A percentile compares a stretch with the other conserved stretches of the same genome.
Conservation (phyloP, 495 filamentous ascomycete genomes). For the Lasiosphaeria ovina region DNA sequence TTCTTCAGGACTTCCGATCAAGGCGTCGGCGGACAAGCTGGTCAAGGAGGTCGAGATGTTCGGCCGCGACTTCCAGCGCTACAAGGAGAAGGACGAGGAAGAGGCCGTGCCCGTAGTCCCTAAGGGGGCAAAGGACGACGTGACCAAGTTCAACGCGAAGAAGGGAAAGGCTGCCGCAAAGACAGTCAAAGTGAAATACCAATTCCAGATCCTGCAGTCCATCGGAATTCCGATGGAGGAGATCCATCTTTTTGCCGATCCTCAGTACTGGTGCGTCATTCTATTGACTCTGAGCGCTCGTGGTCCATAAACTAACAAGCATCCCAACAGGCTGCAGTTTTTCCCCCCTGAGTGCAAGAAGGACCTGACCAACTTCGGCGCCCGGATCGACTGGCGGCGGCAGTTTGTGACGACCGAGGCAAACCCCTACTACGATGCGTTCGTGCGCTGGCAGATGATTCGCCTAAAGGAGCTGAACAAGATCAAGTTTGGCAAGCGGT, state of each 20-base stretch:
- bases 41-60: constrained; percentile 85
- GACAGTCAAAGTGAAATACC: constrained; percentile 74
- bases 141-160: constrained; percentile 88
- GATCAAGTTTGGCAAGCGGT: constrained; percentile 75
- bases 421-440: constrained; percentile 85
- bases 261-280: constrained; percentile 54
- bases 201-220: constrained; percentile 59
- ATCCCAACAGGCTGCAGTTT: constrained; percentile 52
- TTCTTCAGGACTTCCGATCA: constrained; percentile 77
- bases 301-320: too few relatives aligned
- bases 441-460: constrained; percentile 88
- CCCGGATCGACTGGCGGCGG: constrained; percentile 76
- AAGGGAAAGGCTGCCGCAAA: constrained; percentile 95
- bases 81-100: constrained; percentile 54
- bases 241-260: constrained; percentile 79
- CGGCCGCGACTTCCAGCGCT: constrained; percentile 79
- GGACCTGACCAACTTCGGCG: constrained; percentile 70
- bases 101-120: constrained; percentile 20
- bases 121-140: constrained; percentile 57
- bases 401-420: constrained; percentile 81
- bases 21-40: constrained; percentile 94
- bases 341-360: constrained; percentile 71
- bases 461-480: constrained; percentile 75
- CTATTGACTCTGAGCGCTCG: too few relatives aligned
- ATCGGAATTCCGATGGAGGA: constrained; percentile 76